Evolutionary conservation across 1,284 basidiomycete genomes (phyloP).

Genomic region (Trametes pubescens): DNA sequence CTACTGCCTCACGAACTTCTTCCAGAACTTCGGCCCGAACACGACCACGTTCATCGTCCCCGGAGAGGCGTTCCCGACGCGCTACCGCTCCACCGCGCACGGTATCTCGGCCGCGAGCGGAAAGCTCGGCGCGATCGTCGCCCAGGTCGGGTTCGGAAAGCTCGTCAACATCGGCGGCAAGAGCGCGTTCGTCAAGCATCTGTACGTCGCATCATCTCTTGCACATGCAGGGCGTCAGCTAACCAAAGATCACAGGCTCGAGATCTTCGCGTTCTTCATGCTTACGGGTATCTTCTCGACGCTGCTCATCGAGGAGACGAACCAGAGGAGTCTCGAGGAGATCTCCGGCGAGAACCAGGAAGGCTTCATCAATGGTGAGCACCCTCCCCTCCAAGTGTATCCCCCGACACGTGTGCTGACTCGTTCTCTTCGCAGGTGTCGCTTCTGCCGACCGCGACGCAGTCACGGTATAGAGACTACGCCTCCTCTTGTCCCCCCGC

Average conservation of each 20-base stretch:
- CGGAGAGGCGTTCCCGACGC: conserved; percentile 78
- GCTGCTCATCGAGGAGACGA: conserved; percentile 70
- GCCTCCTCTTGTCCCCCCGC: background rate
- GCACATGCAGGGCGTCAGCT: background rate
- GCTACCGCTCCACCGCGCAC: conserved; percentile 76
- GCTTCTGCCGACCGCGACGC: background rate
- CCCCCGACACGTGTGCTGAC: background rate
- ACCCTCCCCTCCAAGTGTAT: background rate
- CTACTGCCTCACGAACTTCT: conserved; percentile 67
- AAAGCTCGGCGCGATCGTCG: conserved; percentile 74
- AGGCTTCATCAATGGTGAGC: conserved; percentile 48
- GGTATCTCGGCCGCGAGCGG: conserved; percentile 76
- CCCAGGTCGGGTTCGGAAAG: conserved; percentile 66
- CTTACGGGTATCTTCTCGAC: conserved; percentile 67
- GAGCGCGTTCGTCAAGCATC: conserved; percentile 47
- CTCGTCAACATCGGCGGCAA: conserved; percentile 57
- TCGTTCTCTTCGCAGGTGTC: background rate
- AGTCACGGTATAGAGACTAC: background rate
- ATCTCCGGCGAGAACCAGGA: conserved; percentile 60
- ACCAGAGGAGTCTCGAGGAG: conserved; percentile 63
- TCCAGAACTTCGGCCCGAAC: conserved; percentile 73
- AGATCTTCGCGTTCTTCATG: conserved; percentile 68
- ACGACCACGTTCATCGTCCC: conserved; percentile 79
- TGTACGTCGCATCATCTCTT: too few species aligned
- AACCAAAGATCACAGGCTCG: conserved; percentile 42